phyloP scores from a whole-genome alignment of 208 protist species.

The Tritrichomonas musculus region DNA sequence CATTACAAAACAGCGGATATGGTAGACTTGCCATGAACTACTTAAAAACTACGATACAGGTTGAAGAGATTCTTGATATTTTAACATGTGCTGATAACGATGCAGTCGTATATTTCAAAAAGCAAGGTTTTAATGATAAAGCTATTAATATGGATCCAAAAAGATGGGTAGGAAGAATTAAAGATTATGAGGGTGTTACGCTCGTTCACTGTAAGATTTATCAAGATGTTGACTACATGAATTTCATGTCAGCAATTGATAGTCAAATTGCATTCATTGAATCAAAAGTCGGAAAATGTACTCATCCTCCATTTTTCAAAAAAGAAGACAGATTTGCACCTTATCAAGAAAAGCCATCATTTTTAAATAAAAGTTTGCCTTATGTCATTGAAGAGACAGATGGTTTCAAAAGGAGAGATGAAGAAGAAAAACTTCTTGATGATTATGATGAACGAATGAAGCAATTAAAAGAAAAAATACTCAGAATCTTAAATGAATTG shows the following conservation, averaged over 20 bases:
- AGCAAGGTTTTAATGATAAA: conserved; percentile 59
- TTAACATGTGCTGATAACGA: conserved; percentile 77
- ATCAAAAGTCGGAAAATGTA: background rate
- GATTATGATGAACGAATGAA: background rate
- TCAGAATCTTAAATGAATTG: background rate
- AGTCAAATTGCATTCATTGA: conserved; percentile 48
- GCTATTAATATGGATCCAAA: conserved; percentile 50
- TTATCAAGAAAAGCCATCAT: background rate
- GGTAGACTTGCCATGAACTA: conserved; percentile 65
- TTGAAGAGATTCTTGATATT: conserved; percentile 58
- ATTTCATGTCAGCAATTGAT: conserved; percentile 52
- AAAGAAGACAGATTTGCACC: background rate
- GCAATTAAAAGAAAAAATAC: background rate
- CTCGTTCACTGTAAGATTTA: conserved; percentile 68
- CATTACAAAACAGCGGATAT: conserved; percentile 64
- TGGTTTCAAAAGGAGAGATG: background rate
- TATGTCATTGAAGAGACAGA: background rate
- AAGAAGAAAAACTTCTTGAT: background rate
- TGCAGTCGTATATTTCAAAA: conserved; percentile 75
- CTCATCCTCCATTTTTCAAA: background rate
- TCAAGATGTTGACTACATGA: conserved; percentile 59
- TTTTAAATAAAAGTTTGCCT: background rate
- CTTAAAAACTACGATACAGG: conserved; percentile 58
- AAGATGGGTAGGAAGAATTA: conserved; percentile 69
- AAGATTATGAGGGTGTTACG: conserved; percentile 72